A percentile compares a stretch with the other conserved stretches of the same genome.
Evolutionary conservation across 768 basidiomycete genomes (phyloP).

Genomic region (Trichaptum fuscoviolaceum): DNA sequence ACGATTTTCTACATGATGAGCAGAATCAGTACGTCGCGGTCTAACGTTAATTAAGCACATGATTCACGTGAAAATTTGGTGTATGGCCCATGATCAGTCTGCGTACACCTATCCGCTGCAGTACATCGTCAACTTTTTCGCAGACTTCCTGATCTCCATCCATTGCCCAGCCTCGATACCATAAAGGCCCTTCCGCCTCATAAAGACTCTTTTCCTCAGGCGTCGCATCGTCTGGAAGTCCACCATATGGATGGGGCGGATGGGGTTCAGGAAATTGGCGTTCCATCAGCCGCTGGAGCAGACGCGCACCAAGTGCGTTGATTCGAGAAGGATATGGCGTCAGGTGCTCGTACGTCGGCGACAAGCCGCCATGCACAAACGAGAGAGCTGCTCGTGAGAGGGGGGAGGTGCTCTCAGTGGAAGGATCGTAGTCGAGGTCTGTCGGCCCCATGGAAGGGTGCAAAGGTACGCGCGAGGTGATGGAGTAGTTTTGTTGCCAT

Average conservation of each 20-base stretch:
- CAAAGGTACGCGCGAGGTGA: slow-evolving; percentile 74
- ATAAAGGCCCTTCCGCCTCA: slow-evolving; percentile 74
- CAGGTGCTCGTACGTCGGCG: slow-evolving; percentile 68
- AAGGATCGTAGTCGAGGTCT: slow-evolving; percentile 46
- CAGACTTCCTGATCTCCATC: slow-evolving; percentile 69
- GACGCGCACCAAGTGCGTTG: slow-evolving; percentile 64
- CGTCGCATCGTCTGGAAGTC: slow-evolving; percentile 53
- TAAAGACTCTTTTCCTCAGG: slow-evolving; percentile 69
- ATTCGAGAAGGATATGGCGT: slow-evolving; percentile 81
- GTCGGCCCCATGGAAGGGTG: slow-evolving; percentile 64
- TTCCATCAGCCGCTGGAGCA: slow-evolving; percentile 66
- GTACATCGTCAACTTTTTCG: slow-evolving; percentile 60
- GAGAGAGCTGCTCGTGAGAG: slow-evolving; percentile 79
- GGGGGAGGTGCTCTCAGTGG: slow-evolving; percentile 40
- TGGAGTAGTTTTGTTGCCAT: slow-evolving; percentile 85
- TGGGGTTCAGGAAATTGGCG: slow-evolving; percentile 71
- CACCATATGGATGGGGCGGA: slow-evolving; percentile 55
- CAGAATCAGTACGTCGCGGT: no score
- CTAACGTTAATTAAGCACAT: background rate
- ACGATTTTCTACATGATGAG: slow-evolving; percentile 55
- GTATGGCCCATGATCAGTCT: slow-evolving; percentile 97
- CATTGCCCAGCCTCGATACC: slow-evolving; percentile 93
- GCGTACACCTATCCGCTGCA: slow-evolving; percentile 71
- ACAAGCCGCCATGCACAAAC: slow-evolving; percentile 91
- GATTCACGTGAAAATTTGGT: slow-evolving; percentile 69